These are phyloP conservation scores for Strobilomyces echinocephalus DNA, from an alignment of 768 basidiomycete genomes.

Conservation along the genomic window DNA sequence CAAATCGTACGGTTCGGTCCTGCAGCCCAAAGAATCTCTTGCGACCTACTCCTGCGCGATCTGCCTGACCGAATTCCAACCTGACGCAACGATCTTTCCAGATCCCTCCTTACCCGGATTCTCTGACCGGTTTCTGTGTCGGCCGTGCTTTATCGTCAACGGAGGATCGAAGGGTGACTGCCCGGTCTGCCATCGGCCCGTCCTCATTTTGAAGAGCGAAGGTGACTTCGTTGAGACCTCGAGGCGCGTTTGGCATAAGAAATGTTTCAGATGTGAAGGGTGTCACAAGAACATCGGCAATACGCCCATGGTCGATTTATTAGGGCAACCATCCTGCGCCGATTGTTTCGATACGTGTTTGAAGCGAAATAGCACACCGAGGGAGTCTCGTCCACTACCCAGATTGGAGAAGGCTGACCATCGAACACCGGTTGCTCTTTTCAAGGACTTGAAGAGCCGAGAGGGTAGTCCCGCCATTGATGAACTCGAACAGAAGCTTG, in stretches of 20 bases:
- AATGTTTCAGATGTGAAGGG: conserved; percentile 70
- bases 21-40: conserved; percentile 76
- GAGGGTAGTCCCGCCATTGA: conserved; percentile 60
- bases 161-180: conserved; percentile 80
- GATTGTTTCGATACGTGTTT: conserved; percentile 80
- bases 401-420: conserved; percentile 23
- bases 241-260: conserved; percentile 74
- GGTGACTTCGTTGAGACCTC: conserved; percentile 72
- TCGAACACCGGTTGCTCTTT: conserved; percentile 45
- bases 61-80: conserved; percentile 62
- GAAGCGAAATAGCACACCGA: conserved; percentile 43
- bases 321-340: conserved; percentile 72
- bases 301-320: conserved; percentile 75
- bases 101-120: conserved; percentile 40
- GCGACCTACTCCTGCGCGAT: conserved; percentile 62
- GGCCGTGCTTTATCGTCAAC: conserved; percentile 61
- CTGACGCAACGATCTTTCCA: conserved; percentile 84
- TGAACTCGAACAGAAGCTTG: conserved; percentile 58
- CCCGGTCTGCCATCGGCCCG: conserved; percentile 60
- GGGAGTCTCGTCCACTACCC: conserved; percentile 36
- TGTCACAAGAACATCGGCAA: conserved; percentile 72
- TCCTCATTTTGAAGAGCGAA: conserved; percentile 70
- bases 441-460: conserved; percentile 38
- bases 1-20: conserved; percentile 80
- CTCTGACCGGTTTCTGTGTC: conserved; percentile 63